Percentiles rank a stretch among this genome's conserved stretches.
Evolutionary conservation across 192 early-diverging fungal genomes (phyloP).

Genomic region (Chytriomyces sp.): DNA sequence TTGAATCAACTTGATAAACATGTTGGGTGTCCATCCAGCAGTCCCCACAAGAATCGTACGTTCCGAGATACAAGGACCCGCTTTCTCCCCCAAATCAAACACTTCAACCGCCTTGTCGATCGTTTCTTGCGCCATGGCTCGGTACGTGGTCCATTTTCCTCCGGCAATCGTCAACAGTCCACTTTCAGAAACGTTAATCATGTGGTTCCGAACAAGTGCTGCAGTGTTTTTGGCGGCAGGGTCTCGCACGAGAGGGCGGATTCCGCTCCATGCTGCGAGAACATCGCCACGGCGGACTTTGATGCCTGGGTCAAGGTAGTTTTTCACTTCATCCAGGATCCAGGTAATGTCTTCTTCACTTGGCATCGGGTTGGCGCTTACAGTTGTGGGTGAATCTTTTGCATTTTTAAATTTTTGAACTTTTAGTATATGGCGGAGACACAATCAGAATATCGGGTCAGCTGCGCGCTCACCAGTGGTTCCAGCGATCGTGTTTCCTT

Average conservation of each 20-base stretch:
- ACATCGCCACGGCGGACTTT: constrained; percentile 97
- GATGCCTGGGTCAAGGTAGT: constrained; percentile 85
- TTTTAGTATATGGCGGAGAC: background rate
- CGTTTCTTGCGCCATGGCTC: constrained; percentile 95
- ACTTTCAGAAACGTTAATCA: constrained; percentile 84
- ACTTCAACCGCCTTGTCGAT: constrained; percentile 84
- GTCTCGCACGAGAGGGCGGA: constrained; percentile 95
- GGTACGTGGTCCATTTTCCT: constrained; percentile 99
- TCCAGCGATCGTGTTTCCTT: constrained; percentile 93
- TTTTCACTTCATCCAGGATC: constrained; percentile 90
- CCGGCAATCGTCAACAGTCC: constrained; percentile 94
- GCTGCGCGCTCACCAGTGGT: constrained; percentile 67
- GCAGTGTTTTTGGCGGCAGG: constrained; percentile 90
- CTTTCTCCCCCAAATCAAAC: constrained; percentile 49
- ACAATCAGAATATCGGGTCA: background rate
- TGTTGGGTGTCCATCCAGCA: constrained; percentile 84
- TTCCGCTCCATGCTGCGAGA: constrained; percentile 97
- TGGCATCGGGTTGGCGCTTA: constrained; percentile 84
- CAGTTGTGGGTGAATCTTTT: constrained; percentile 80
- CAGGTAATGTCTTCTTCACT: constrained; percentile 93
- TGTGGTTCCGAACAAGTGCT: constrained; percentile 94
- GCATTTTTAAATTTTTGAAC: background rate
- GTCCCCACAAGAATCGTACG: constrained; percentile 80
- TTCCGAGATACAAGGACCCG: constrained; percentile 77
- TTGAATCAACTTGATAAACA: constrained; percentile 96